These are phyloP conservation scores for Erigeron canadensis DNA, from an alignment of 129 eudicot species.

Conservation along the genomic window DNA sequence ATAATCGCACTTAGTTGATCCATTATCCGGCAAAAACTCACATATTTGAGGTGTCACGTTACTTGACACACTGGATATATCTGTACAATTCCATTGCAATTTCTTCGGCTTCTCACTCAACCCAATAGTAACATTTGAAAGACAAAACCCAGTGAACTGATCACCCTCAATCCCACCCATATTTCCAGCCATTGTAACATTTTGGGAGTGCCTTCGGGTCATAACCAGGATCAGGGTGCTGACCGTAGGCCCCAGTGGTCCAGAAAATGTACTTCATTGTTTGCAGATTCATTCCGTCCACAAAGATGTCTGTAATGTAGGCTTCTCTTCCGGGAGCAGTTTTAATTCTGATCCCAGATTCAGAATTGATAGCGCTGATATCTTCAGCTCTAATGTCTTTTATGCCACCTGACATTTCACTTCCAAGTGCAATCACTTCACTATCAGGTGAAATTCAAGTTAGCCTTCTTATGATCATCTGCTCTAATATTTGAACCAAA, in stretches of 20 bases:
- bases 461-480: conserved; percentile 51
- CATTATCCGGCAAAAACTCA: conserved; percentile 39
- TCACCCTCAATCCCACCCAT: conserved; percentile 56
- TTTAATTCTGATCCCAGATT: conserved; percentile 73
- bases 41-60: conserved; percentile 57
- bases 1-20: conserved; percentile 40
- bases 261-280: conserved; percentile 68
- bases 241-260: conserved; percentile 61
- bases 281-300: conserved; percentile 44
- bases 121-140: conserved; percentile 53
- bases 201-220: conserved; percentile 66
- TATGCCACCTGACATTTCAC: conserved; percentile 92
- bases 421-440: conserved; percentile 79
- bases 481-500: too few relatives aligned
- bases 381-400: conserved; percentile 67
- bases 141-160: conserved; percentile 57
- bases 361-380: conserved; percentile 56
- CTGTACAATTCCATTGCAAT: conserved; percentile 68
- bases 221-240: conserved; percentile 52
- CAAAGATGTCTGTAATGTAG: conserved; percentile 60
- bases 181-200: conserved; percentile 53
- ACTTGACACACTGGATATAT: conserved; percentile 52
- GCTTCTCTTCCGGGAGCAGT: conserved; percentile 69
- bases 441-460: conserved; percentile 77
- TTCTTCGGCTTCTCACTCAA: conserved; percentile 34